A percentile compares a stretch with the other conserved stretches of the same genome.
phyloP scores from a whole-genome alignment of 352 stramenopile genomes.

The Pythium graminicola region DNA sequence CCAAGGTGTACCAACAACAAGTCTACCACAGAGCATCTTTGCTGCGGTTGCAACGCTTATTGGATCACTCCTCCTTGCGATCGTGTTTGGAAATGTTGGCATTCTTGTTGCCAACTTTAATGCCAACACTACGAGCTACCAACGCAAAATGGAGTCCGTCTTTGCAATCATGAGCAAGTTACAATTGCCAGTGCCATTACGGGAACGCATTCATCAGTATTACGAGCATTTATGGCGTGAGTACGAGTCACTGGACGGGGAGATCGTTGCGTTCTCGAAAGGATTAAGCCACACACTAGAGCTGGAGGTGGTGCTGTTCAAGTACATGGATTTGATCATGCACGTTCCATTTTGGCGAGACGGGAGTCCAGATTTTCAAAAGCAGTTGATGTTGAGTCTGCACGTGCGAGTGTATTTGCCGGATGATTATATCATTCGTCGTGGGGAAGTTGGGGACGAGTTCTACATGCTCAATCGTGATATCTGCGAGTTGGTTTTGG shows the following conservation, averaged over 20 bases:
- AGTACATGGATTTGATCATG: constrained; percentile 67
- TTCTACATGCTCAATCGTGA: constrained; percentile 70
- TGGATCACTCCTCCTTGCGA: constrained; percentile 46
- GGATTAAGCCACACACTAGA: constrained; percentile 44
- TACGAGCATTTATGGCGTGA: constrained; percentile 62
- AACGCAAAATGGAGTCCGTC: constrained; percentile 60
- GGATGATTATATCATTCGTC: constrained; percentile 63
- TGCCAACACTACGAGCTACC: constrained; percentile 40
- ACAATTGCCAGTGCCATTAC: constrained; percentile 34
- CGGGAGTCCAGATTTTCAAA: constrained; percentile 52
- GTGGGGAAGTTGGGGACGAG: constrained; percentile 45
- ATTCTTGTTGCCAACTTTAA: constrained; percentile 58
- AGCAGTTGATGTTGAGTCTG: constrained; percentile 50
- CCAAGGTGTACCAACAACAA: constrained; percentile 10
- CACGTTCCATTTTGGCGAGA: constrained; percentile 51
- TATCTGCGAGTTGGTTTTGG: constrained; percentile 35
- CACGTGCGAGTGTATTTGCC: constrained; percentile 57
- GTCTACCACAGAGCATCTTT: constrained; percentile 33
- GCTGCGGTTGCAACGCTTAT: constrained; percentile 35
- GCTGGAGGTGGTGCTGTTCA: constrained; percentile 59
- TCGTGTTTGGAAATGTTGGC: constrained; percentile 57
- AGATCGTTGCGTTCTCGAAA: constrained; percentile 46
- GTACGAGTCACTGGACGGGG: constrained; percentile 53
- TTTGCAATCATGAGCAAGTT: constrained; percentile 51
- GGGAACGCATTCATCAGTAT: constrained; percentile 55